Percentiles rank a stretch among this genome's conserved stretches.
Conservation (phyloP, 2,329 filamentous ascomycete species). For the Ophiostoma sp. region DNA sequence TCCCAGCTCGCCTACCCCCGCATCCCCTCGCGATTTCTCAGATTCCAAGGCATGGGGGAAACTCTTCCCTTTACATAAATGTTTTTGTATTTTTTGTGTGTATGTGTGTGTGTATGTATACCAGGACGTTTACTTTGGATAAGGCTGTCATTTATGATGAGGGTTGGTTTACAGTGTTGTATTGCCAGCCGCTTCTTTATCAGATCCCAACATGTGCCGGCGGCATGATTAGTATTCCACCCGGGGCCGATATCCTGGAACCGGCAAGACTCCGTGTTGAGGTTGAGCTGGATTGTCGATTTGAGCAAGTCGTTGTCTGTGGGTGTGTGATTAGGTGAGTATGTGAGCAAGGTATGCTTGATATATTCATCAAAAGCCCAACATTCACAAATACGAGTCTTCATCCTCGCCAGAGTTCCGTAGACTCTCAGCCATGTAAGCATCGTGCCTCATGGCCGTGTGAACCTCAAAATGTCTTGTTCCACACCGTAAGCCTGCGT, state of each 20-base stretch:
- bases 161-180: not conserved
- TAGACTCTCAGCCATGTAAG: no score
- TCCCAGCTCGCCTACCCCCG: conserved; percentile 9
- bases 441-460: no score
- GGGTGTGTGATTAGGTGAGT: not conserved
- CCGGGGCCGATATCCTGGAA: not conserved
- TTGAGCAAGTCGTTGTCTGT: not conserved
- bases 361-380: not conserved
- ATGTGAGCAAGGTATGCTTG: not conserved
- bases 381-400: not conserved
- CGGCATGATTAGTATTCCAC: not conserved
- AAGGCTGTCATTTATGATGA: conserved; percentile 1
- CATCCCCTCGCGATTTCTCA: conserved; percentile 7
- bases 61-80: conserved; percentile 12
- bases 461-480: not conserved
- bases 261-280: conserved; percentile 4
- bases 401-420: no score
- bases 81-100: not conserved
- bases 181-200: not conserved
- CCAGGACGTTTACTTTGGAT: not conserved
- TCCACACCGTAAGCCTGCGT: not conserved
- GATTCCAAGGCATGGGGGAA: conserved; percentile 6
- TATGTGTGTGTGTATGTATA: not conserved
- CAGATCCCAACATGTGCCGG: conserved; percentile 9
- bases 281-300: not conserved